These are phyloP conservation scores for Geum urbanum DNA, from an alignment of 306 rosid species.

Conservation along the genomic window DNA sequence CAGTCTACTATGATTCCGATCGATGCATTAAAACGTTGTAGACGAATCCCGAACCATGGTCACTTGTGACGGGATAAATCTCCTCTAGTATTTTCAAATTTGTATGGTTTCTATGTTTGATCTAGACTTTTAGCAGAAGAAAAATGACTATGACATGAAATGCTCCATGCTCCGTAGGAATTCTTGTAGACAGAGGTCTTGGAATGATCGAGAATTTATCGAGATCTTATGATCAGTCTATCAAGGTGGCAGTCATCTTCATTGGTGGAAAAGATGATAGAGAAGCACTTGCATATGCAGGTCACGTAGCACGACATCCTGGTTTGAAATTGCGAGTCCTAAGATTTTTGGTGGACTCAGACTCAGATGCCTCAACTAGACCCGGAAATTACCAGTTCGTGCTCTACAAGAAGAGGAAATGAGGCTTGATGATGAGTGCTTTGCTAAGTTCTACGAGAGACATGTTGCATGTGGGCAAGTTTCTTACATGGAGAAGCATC, in stretches of 20 bases:
- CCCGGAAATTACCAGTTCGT: slow-evolving; percentile 41
- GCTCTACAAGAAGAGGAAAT: slow-evolving; percentile 63
- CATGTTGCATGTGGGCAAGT: slow-evolving; percentile 52
- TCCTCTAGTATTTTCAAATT: too few relatives aligned
- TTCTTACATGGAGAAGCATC: slow-evolving; percentile 68
- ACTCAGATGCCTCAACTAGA: slow-evolving; percentile 42
- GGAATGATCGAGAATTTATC: slow-evolving; percentile 57
- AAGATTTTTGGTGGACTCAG: slow-evolving; percentile 61
- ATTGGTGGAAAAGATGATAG: slow-evolving; percentile 88
- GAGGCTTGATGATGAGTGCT: slow-evolving; percentile 70
- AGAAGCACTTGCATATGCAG: slow-evolving; percentile 72
- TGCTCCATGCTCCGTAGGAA: slow-evolving; percentile 87
- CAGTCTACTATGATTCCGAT: too few relatives aligned
- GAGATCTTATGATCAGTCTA: slow-evolving; percentile 26
- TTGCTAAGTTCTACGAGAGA: slow-evolving; percentile 70
- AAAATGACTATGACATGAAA: slow-evolving; percentile 11
- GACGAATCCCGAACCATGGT: too few relatives aligned
- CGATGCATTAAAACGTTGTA: too few relatives aligned
- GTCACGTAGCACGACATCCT: slow-evolving; percentile 62
- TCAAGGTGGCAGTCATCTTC: slow-evolving; percentile 70
- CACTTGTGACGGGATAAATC: too few relatives aligned
- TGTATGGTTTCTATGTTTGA: too few relatives aligned
- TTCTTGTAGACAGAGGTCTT: slow-evolving; percentile 90
- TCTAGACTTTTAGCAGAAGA: too few relatives aligned
- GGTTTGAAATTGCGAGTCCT: slow-evolving; percentile 75